Evolutionary conservation across 495 filamentous ascomycete species (phyloP).

Genomic region (Talaromyces adpressus): DNA sequence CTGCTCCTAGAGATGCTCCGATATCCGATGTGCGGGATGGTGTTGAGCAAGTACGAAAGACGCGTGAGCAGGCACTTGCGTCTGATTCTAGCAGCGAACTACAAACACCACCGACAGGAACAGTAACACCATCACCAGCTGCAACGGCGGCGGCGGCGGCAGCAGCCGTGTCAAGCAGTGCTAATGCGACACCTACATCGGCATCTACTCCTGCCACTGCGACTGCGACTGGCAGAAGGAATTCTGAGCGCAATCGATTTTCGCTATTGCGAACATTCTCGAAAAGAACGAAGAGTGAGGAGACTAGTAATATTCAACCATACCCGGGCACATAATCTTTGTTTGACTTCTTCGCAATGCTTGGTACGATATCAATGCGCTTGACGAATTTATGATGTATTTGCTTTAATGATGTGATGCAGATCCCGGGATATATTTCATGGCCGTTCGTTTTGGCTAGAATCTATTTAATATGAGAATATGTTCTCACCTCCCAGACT

Average conservation of each 20-base stretch:
- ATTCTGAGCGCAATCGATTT: not conserved
- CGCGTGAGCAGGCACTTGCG: slow-evolving; percentile 17
- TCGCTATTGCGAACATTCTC: slow-evolving; percentile 10
- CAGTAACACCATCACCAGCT: not conserved
- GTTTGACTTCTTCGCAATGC: not conserved
- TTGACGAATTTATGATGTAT: slow-evolving; percentile 1
- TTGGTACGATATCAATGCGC: not conserved
- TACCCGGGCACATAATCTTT: slow-evolving; percentile 35
- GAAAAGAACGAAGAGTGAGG: slow-evolving; percentile 16
- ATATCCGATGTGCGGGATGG: slow-evolving; percentile 34
- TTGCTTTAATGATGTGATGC: not conserved
- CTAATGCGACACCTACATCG: not conserved
- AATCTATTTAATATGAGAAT: not conserved
- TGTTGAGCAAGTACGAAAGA: slow-evolving; percentile 27
- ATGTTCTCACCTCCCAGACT: not conserved
- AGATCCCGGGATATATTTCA: not conserved
- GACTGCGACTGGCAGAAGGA: not conserved
- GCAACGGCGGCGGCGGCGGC: not conserved
- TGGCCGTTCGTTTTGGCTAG: not conserved
- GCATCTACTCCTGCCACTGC: not conserved
- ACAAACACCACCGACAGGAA: slow-evolving; percentile 1
- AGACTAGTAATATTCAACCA: slow-evolving; percentile 23
- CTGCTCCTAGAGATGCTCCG: slow-evolving; percentile 38
- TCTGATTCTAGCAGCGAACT: slow-evolving; percentile 8
- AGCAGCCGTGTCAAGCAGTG: not conserved